A percentile compares a stretch with the other conserved stretches of the same genome.
These are phyloP conservation scores for Trichoderma afroharzianum DNA, from an alignment of 2,329 filamentous ascomycete species.

Conservation along the genomic window DNA sequence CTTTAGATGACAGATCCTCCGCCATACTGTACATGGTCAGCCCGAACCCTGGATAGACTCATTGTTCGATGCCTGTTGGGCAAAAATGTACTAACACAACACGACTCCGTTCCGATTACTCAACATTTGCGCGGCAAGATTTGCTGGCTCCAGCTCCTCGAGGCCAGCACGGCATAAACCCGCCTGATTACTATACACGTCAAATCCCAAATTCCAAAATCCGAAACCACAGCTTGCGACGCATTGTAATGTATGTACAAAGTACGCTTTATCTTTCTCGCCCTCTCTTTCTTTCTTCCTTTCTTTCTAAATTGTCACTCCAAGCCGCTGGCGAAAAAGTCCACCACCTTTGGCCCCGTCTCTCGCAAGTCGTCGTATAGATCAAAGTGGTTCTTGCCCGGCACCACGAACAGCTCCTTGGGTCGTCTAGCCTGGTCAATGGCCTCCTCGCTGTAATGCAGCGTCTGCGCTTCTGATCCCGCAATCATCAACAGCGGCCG, in stretches of 20 bases:
- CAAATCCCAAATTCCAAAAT: not conserved
- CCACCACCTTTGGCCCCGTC: slow-evolving; percentile 18
- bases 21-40: not conserved
- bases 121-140: not conserved
- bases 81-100: not conserved
- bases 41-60: not conserved
- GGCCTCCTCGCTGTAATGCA: slow-evolving; percentile 16
- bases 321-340: slow-evolving; percentile 23
- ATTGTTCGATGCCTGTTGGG: not conserved
- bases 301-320: not conserved
- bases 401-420: slow-evolving; percentile 20
- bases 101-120: not conserved
- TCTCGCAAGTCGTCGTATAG: slow-evolving; percentile 19
- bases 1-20: not conserved
- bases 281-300: not conserved
- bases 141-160: not conserved
- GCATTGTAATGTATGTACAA: not conserved
- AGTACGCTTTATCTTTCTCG: not conserved
- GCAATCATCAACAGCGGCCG: slow-evolving; percentile 21
- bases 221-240: not conserved
- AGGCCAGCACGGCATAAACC: not conserved
- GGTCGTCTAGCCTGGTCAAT: slow-evolving; percentile 16
- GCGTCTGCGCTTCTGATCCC: slow-evolving; percentile 18
- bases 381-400: slow-evolving; percentile 20
- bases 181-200: not conserved